These are phyloP conservation scores for Quercus agrifolia DNA, from an alignment of 306 rosid genomes.

Conservation along the genomic window DNA sequence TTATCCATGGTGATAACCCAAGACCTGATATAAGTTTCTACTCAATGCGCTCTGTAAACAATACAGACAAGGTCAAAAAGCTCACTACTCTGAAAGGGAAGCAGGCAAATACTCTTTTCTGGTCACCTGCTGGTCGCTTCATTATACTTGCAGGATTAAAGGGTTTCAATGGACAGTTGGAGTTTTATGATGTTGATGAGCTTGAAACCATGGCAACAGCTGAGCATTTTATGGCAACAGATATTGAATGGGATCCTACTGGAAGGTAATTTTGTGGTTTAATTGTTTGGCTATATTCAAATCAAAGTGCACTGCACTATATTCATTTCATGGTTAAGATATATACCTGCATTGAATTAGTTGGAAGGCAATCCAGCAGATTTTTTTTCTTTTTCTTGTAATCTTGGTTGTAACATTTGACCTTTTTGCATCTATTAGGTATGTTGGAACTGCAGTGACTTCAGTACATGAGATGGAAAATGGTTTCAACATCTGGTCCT, in stretches of 20 bases:
- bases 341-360: no score
- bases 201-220: conserved; percentile 77
- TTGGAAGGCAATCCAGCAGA: no score
- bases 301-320: not conserved
- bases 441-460: conserved; percentile 86
- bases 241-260: conserved; percentile 81
- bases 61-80: conserved; percentile 55
- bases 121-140: conserved; percentile 70
- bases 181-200: conserved; percentile 70
- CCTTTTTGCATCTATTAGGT: conserved; percentile 37
- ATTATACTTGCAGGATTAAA: conserved; percentile 70
- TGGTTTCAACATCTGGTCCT: conserved; percentile 91
- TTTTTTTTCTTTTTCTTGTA: not conserved
- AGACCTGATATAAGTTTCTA: conserved; percentile 66
- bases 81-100: conserved; percentile 69
- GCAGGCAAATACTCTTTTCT: conserved; percentile 77
- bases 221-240: conserved; percentile 75
- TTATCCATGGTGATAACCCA: conserved; percentile 72
- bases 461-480: conserved; percentile 97
- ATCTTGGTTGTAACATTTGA: not conserved
- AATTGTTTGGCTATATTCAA: not conserved
- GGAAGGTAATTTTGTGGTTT: conserved; percentile 45
- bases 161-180: conserved; percentile 64
- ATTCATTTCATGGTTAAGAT: not conserved
- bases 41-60: conserved; percentile 50